phyloP scores from a whole-genome alignment of 139 green algal genomes.

The Limnomonas spitsbergensis region DNA sequence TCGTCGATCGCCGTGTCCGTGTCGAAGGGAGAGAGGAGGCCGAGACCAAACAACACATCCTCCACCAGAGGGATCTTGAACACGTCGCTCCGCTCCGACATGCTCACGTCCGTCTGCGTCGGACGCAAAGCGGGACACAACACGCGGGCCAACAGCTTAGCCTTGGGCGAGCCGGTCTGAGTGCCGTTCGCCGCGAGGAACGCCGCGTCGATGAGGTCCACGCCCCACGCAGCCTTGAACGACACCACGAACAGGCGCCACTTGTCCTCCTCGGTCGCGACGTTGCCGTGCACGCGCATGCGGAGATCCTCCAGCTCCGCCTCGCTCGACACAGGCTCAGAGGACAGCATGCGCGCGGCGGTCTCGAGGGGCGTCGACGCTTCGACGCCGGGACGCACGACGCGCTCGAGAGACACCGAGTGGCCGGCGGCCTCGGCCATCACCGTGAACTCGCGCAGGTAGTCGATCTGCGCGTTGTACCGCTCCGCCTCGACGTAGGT shows the following conservation, averaged over 20 bases:
- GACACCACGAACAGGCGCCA: neutral
- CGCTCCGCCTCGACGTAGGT: neutral
- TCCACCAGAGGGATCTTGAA: neutral
- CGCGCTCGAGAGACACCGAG: neutral
- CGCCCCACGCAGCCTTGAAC: neutral
- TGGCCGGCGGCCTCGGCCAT: neutral
- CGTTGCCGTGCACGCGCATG: neutral
- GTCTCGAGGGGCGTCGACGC: neutral
- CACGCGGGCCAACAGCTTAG: neutral
- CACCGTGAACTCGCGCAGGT: neutral
- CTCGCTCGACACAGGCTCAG: neutral
- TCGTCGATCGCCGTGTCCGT: neutral
- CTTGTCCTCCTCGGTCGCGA: neutral
- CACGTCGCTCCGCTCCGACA: neutral
- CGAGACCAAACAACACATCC: neutral
- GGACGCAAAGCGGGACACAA: neutral
- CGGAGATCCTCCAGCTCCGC: neutral
- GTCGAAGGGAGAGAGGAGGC: conserved; percentile 1
- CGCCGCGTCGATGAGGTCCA: neutral
- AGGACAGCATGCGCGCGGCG: neutral
- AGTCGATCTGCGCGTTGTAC: neutral
- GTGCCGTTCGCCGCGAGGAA: conserved; percentile 6
- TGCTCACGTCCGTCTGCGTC: neutral
- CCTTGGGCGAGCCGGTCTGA: neutral
- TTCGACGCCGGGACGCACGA: neutral